Conservation (phyloP, 352 stramenopile genomes). For the Phytophthora sp. region DNA sequence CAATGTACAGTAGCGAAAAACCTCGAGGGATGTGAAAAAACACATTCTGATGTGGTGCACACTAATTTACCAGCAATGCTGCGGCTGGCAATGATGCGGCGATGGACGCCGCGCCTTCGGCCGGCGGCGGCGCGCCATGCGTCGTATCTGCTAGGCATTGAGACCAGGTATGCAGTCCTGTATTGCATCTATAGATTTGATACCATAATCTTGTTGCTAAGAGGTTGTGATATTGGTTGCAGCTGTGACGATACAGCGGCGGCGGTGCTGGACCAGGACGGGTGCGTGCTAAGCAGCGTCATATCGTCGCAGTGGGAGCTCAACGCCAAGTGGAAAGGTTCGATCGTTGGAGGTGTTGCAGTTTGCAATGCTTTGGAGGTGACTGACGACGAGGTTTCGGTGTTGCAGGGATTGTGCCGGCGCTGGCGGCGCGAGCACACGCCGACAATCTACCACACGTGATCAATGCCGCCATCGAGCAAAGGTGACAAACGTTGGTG, state of each 20-base stretch:
- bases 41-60: not conserved
- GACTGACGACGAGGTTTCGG: not conserved
- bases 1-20: slow-evolving; percentile 25
- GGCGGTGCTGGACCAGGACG: slow-evolving; percentile 90
- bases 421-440: slow-evolving; percentile 94
- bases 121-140: slow-evolving; percentile 22
- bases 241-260: slow-evolving; percentile 95
- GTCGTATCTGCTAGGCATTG: slow-evolving; percentile 93
- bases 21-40: slow-evolving; percentile 7
- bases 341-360: not conserved
- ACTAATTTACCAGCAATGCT: slow-evolving; percentile 7
- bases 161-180: slow-evolving; percentile 72
- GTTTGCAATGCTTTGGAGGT: slow-evolving; percentile 3
- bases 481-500: slow-evolving; percentile 60
- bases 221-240: not conserved
- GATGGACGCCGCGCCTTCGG: not conserved
- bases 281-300: slow-evolving; percentile 92
- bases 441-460: slow-evolving; percentile 95
- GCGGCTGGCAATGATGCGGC: not conserved
- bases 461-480: slow-evolving; percentile 88
- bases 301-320: slow-evolving; percentile 94
- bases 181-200: not conserved
- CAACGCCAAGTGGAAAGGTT: slow-evolving; percentile 86
- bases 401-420: slow-evolving; percentile 93
- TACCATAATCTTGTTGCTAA: not conserved